phyloP scores from a whole-genome alignment of 202 grass and related monocot species.

The Elaeis oleifera region DNA sequence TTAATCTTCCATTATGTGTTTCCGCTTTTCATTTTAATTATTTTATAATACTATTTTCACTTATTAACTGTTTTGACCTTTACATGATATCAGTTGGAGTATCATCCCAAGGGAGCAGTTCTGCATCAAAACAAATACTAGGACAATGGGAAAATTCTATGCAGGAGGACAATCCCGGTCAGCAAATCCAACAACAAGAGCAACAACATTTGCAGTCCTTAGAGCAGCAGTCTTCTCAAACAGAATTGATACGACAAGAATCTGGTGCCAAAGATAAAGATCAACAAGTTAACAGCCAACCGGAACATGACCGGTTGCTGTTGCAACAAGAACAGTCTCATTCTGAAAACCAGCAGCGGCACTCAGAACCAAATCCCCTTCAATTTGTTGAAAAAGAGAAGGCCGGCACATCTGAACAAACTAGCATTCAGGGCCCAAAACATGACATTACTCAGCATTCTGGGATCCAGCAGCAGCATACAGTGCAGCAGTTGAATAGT shows the following conservation, averaged over 20 bases:
- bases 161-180: constrained; percentile 34
- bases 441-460: constrained; percentile 6
- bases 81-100: constrained; percentile 31
- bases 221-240: constrained; percentile 29
- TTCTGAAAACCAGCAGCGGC: constrained; percentile 11
- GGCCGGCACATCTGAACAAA: constrained; percentile 37
- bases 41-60: no score
- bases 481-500: constrained; percentile 41
- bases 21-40: no score
- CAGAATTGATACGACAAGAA: constrained; percentile 29
- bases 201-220: constrained; percentile 24
- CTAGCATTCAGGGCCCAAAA: constrained; percentile 10
- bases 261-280: constrained; percentile 24
- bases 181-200: constrained; percentile 52
- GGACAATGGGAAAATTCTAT: constrained; percentile 43
- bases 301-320: constrained; percentile 26
- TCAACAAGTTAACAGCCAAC: constrained; percentile 15
- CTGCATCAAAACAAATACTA: constrained; percentile 40
- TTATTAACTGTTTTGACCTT: not conserved
- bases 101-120: constrained; percentile 40
- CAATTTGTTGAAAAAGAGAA: constrained; percentile 24
- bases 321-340: constrained; percentile 27
- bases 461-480: constrained; percentile 33
- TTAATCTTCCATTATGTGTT: no score
- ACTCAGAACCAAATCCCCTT: constrained; percentile 6